phyloP scores from a whole-genome alignment of 148 eudicot genomes.

The Gaultheria prostrata region DNA sequence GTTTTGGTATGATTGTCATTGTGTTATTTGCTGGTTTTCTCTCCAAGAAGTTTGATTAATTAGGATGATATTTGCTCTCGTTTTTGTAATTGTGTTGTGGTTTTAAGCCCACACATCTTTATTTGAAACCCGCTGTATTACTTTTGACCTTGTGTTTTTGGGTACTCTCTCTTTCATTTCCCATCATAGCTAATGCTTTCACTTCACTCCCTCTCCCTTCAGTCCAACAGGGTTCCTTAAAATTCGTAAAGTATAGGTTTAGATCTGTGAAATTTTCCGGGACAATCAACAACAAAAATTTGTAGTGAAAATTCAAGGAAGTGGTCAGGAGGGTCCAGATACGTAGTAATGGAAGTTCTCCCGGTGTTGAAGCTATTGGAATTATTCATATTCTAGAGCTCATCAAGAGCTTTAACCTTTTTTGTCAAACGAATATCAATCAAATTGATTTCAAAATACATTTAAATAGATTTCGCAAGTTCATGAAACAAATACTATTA shows the following conservation, averaged over 20 bases:
- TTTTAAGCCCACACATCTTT: neutral
- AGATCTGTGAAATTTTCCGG: neutral
- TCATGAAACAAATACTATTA: too few relatives aligned
- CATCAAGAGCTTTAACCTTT: too few relatives aligned
- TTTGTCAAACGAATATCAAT: too few relatives aligned
- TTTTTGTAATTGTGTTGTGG: neutral
- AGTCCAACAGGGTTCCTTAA: neutral
- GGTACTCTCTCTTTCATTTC: neutral
- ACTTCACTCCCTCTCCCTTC: neutral
- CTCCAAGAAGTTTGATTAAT: neutral
- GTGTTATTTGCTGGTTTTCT: constrained; percentile 2
- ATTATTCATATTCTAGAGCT: too few relatives aligned
- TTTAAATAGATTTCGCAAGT: too few relatives aligned
- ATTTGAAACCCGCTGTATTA: neutral
- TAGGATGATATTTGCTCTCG: neutral
- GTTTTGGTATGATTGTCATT: neutral
- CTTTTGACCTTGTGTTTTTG: neutral
- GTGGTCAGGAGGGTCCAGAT: neutral
- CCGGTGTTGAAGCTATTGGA: neutral
- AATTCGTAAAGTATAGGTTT: neutral
- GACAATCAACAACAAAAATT: neutral
- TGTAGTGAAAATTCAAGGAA: neutral
- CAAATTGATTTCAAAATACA: too few relatives aligned
- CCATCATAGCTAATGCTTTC: neutral
- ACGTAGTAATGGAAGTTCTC: neutral